Evolutionary conservation across 441 rosid genomes (phyloP).

Genomic region (Raphanus hybrid): DNA sequence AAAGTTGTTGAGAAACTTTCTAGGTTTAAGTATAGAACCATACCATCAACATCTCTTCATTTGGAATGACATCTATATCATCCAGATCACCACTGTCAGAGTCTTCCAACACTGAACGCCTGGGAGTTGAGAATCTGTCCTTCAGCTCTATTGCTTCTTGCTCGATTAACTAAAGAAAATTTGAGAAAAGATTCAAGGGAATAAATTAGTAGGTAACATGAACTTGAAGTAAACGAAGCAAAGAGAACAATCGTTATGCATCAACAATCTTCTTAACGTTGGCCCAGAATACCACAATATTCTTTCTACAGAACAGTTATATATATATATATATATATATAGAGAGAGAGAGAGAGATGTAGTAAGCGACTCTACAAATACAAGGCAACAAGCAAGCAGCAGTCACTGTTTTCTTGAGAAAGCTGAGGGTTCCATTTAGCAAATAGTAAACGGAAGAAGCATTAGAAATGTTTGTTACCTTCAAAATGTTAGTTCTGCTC

Average conservation of each 20-base stretch:
- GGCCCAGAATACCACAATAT: no score
- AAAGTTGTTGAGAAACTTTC: slow-evolving; percentile 14
- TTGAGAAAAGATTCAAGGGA: slow-evolving; percentile 5
- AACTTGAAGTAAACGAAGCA: slow-evolving; percentile 3
- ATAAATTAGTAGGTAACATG: slow-evolving; percentile 18
- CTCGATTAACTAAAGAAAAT: slow-evolving; percentile 65
- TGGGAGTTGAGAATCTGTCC: slow-evolving; percentile 72
- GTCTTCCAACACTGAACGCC: slow-evolving; percentile 85
- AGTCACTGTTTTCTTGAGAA: slow-evolving; percentile 11
- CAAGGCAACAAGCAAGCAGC: slow-evolving; percentile 1
- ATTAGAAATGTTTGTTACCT: slow-evolving; percentile 51
- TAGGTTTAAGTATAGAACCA: slow-evolving; percentile 37
- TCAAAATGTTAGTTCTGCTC: slow-evolving; percentile 68
- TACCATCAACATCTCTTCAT: slow-evolving; percentile 95
- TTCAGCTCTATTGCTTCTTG: slow-evolving; percentile 89
- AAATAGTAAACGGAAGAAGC: not conserved
- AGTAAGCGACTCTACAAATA: not conserved
- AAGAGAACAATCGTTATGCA: slow-evolving; percentile 29
- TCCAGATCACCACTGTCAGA: slow-evolving; percentile 85
- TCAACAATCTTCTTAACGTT: slow-evolving; percentile 21
- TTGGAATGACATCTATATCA: slow-evolving; percentile 92
- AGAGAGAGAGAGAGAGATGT: no score
- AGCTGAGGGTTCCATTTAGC: not conserved
- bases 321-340: not conserved
- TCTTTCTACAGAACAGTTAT: not conserved